phyloP scores from a whole-genome alignment of 495 filamentous ascomycete genomes.

The Aspergillus avenaceus region DNA sequence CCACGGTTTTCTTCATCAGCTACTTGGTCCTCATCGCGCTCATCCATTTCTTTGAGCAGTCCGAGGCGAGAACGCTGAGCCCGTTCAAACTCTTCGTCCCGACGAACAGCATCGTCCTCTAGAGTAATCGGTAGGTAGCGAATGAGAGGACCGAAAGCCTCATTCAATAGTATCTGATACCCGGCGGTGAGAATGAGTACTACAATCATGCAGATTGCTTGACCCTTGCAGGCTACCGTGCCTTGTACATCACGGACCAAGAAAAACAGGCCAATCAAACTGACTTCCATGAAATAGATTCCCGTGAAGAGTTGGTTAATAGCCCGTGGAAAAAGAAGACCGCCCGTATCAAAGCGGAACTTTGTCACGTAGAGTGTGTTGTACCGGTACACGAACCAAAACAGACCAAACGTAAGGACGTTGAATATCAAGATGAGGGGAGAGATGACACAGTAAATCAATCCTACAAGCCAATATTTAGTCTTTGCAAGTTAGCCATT shows the following conservation, averaged over 20 bases:
- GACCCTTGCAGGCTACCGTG: constrained; percentile 62
- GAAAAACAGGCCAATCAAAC: constrained; percentile 88
- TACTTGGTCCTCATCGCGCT: constrained; percentile 41
- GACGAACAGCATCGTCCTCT: constrained; percentile 86
- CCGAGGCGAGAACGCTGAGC: constrained; percentile 62
- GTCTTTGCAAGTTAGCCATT: too few relatives aligned
- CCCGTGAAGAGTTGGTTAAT: constrained; percentile 97
- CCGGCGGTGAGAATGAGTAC: constrained; percentile 64
- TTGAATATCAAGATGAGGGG: constrained; percentile 93
- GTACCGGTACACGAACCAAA: constrained; percentile 96
- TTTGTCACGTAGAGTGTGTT: constrained; percentile 95
- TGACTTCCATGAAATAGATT: constrained; percentile 91
- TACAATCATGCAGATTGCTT: constrained; percentile 88
- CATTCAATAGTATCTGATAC: constrained; percentile 78
- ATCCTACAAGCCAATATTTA: constrained; percentile 32
- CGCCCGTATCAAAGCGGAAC: constrained; percentile 87
- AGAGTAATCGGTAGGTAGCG: constrained; percentile 90
- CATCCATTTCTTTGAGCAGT: constrained; percentile 39
- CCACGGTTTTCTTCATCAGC: constrained; percentile 35
- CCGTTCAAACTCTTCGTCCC: constrained; percentile 82
- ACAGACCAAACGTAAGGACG: constrained; percentile 86
- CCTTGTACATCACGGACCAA: constrained; percentile 62
- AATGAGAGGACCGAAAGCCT: constrained; percentile 81
- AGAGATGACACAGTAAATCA: constrained; percentile 88
- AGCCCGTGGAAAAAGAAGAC: constrained; percentile 85